Percentiles rank a stretch among this genome's conserved stretches.
Conservation (phyloP, 257 asterid species). For the Verbena officinalis region DNA sequence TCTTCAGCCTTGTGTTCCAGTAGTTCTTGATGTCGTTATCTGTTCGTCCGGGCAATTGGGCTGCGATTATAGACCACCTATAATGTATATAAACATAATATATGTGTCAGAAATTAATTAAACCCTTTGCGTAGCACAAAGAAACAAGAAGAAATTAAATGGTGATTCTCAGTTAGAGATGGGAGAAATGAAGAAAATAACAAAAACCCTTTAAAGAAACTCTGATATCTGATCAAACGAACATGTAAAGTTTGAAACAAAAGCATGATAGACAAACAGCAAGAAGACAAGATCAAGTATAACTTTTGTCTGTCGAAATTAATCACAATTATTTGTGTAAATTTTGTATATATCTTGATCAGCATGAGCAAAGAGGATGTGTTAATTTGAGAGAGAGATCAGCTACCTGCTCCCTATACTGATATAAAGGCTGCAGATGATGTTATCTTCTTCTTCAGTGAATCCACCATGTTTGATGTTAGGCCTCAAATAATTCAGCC, state of each 20-base stretch:
- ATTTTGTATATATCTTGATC: too few species aligned
- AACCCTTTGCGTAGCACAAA: too few species aligned
- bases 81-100: background rate
- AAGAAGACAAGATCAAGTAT: slow-evolving; percentile 47
- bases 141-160: too few species aligned
- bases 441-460: slow-evolving; percentile 91
- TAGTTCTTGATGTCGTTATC: slow-evolving; percentile 89
- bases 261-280: slow-evolving; percentile 49
- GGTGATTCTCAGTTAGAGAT: too few species aligned
- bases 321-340: too few species aligned
- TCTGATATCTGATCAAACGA: too few species aligned
- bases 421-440: slow-evolving; percentile 86
- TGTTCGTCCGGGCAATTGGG: slow-evolving; percentile 86
- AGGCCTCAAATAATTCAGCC: slow-evolving; percentile 85
- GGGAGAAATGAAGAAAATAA: too few species aligned
- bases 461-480: slow-evolving; percentile 89
- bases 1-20: slow-evolving; percentile 84
- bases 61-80: slow-evolving; percentile 93
- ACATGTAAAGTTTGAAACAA: background rate
- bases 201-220: background rate
- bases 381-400: slow-evolving; percentile 47
- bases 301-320: too few species aligned
- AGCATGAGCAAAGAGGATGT: background rate
- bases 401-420: slow-evolving; percentile 99
- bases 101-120: background rate